Conservation (phyloP, 2,329 filamentous ascomycete genomes). For the Fusarium udum region DNA sequence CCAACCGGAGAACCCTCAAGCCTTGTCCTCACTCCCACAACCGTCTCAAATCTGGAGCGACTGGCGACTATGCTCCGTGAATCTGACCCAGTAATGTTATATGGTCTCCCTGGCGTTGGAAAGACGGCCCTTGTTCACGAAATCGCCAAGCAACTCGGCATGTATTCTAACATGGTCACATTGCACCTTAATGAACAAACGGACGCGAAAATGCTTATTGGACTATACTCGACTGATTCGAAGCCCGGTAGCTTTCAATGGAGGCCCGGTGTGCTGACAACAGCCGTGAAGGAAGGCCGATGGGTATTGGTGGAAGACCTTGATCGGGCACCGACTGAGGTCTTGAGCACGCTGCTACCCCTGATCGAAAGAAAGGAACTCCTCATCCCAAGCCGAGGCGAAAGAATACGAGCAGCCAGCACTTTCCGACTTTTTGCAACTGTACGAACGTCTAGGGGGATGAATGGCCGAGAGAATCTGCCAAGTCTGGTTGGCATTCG, state of each 20-base stretch:
- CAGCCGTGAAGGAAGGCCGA: conserved; percentile 89
- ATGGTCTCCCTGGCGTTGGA: conserved; percentile 85
- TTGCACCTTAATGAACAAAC: conserved; percentile 98
- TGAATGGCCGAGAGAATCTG: conserved; percentile 72
- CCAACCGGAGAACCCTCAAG: conserved; percentile 56
- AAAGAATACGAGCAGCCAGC: conserved; percentile 81
- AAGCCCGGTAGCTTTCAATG: conserved; percentile 91
- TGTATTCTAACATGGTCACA: conserved; percentile 85
- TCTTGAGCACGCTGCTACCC: conserved; percentile 91
- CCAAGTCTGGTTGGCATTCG: conserved; percentile 83
- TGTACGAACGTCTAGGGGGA: conserved; percentile 78
- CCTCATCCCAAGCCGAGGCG: conserved; percentile 86
- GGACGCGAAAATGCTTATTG: conserved; percentile 94
- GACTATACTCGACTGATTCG: conserved; percentile 89
- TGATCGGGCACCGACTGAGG: conserved; percentile 92
- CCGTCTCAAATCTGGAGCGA: conserved; percentile 73
- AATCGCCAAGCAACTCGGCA: conserved; percentile 80
- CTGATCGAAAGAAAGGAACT: conserved; percentile 93
- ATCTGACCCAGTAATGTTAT: conserved; percentile 78
- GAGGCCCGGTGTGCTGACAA: conserved; percentile 92
- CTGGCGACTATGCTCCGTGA: conserved; percentile 75
- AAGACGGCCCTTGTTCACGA: conserved; percentile 90
- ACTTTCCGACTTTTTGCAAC: conserved; percentile 94
- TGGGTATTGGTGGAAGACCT: conserved; percentile 99
- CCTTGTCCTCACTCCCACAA: conserved; percentile 78